phyloP scores from a whole-genome alignment of 2,329 filamentous ascomycete genomes.

The Sordariomycetes sp. region DNA sequence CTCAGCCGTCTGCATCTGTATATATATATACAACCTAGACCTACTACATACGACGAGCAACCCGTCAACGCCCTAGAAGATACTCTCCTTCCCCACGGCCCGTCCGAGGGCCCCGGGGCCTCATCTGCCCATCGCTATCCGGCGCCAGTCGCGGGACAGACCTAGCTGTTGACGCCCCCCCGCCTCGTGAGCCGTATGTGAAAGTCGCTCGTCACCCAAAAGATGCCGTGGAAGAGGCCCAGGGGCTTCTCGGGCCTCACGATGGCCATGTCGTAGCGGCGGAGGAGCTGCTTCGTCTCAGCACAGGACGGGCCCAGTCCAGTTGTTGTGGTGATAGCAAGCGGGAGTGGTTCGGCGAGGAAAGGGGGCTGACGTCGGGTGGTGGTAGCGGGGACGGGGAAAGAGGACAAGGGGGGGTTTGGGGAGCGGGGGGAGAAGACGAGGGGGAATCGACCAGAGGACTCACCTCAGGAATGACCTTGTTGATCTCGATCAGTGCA shows the following conservation, averaged over 20 bases:
- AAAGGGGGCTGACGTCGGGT: too few species aligned
- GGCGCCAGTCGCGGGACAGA: too few species aligned
- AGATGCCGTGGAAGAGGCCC: background rate
- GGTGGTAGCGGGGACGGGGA: too few species aligned
- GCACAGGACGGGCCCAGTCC: background rate
- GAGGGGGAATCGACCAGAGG: background rate
- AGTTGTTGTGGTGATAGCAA: too few species aligned
- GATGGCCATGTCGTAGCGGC: background rate
- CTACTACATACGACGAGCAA: too few species aligned
- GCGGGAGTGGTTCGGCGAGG: too few species aligned
- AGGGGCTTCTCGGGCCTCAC: background rate
- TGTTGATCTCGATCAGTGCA: conserved; percentile 24
- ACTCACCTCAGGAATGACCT: conserved; percentile 24
- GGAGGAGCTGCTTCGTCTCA: background rate
- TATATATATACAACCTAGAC: too few species aligned
- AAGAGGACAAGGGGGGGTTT: background rate
- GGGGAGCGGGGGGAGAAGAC: background rate
- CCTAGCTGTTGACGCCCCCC: background rate
- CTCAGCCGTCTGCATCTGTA: too few species aligned
- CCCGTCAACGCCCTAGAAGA: too few species aligned
- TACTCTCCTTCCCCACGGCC: too few species aligned
- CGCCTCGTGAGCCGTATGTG: background rate
- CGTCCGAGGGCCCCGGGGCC: too few species aligned
- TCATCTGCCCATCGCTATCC: too few species aligned
- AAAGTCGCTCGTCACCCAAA: background rate